A percentile compares a stretch with the other conserved stretches of the same genome.
Conservation (phyloP, 208 protist genomes). For the Spironucleus salmonicida region DNA sequence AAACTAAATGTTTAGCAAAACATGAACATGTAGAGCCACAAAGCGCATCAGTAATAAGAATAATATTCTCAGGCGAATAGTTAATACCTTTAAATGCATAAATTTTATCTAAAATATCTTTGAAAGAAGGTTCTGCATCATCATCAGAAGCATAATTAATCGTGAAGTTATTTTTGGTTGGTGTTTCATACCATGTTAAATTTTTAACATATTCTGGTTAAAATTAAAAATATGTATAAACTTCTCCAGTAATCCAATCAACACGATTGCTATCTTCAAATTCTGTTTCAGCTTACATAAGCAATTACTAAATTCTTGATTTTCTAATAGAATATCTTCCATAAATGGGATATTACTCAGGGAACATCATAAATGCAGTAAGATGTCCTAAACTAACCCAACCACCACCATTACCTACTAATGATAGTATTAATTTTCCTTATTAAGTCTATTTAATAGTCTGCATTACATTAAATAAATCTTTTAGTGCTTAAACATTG, state of each 20-base stretch:
- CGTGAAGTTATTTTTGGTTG: not conserved
- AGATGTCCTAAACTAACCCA: constrained; percentile 6
- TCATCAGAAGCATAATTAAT: constrained; percentile 9
- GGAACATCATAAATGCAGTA: not conserved
- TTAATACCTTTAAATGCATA: not conserved
- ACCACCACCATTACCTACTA: constrained; percentile 9
- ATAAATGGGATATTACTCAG: constrained; percentile 11
- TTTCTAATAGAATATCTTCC: constrained; percentile 1
- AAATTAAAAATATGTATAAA: not conserved
- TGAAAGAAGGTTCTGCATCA: not conserved
- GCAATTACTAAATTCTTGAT: not conserved
- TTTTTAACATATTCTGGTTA: not conserved
- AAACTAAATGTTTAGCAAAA: constrained; percentile 14
- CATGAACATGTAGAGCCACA: constrained; percentile 21
- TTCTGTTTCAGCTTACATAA: not conserved
- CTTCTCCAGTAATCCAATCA: not conserved
- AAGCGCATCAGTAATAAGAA: not conserved
- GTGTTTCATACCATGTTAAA: not conserved
- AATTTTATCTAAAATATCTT: no score
- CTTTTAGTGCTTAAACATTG: not conserved
- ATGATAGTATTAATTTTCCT: not conserved
- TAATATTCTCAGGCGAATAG: not conserved
- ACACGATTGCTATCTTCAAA: not conserved
- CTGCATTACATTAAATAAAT: not conserved
- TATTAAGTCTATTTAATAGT: not conserved